Evolutionary conservation across 176 grass and related monocot species (phyloP).

Genomic region (Juncus inflexus): DNA sequence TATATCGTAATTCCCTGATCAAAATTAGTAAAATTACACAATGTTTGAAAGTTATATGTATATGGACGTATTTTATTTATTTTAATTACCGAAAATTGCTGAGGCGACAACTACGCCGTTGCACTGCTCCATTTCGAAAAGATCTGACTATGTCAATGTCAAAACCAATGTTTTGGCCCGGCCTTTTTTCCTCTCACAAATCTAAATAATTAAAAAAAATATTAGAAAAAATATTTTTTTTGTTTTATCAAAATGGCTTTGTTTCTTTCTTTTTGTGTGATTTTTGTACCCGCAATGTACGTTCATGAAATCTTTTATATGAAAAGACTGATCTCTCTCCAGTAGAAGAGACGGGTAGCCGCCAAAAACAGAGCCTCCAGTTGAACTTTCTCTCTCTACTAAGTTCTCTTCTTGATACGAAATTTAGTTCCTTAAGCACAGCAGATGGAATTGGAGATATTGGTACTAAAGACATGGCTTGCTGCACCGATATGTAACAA

Average conservation of each 20-base stretch:
- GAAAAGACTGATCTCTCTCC: conserved; percentile 66
- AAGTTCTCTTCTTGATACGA: conserved; percentile 62
- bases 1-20: conserved; percentile 94
- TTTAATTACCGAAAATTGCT: conserved; percentile 89
- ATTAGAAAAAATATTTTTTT: too few species aligned
- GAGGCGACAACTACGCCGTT: conserved; percentile 71
- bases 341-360: conserved; percentile 78
- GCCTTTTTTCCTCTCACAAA: conserved; percentile 82
- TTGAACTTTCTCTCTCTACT: conserved; percentile 43
- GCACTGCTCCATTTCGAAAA: conserved; percentile 78
- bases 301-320: conserved; percentile 79
- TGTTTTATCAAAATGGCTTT: too few species aligned
- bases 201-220: conserved; percentile 34
- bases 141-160: conserved; percentile 86
- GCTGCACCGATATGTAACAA: conserved; percentile 84
- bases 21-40: conserved; percentile 32
- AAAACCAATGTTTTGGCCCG: conserved; percentile 76
- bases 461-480: conserved; percentile 59
- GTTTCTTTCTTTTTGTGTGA: too few species aligned
- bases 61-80: background rate
- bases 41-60: conserved; percentile 4
- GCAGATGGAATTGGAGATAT: conserved; percentile 36
- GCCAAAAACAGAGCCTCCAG: conserved; percentile 70
- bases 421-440: conserved; percentile 69
- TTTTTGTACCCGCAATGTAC: conserved; percentile 82